Percentiles rank a stretch among this genome's conserved stretches.
Evolutionary conservation across 352 stramenopile genomes (phyloP).

Genomic region (Phytophthora brassicae): DNA sequence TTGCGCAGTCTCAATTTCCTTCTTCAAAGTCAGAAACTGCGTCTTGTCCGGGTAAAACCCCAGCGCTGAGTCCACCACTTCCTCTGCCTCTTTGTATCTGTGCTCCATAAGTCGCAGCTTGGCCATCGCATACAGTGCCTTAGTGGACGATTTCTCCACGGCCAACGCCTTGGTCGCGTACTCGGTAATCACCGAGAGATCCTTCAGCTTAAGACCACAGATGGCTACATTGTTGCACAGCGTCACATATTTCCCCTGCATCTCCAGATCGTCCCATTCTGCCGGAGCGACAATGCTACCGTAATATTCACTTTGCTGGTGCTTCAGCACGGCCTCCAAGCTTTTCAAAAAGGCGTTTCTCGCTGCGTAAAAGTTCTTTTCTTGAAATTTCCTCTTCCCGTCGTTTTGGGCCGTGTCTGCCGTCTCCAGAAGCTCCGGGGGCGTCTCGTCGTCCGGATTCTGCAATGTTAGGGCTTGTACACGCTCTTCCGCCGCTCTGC

Average conservation of each 20-base stretch:
- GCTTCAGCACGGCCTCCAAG: slow-evolving; percentile 37
- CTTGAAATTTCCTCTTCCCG: slow-evolving; percentile 68
- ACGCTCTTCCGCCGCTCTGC: slow-evolving; percentile 30
- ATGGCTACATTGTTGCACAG: slow-evolving; percentile 79
- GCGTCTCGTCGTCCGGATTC: slow-evolving; percentile 23
- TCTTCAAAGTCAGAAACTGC: slow-evolving; percentile 48
- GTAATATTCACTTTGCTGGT: slow-evolving; percentile 55
- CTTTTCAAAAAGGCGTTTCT: slow-evolving; percentile 69
- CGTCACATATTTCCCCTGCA: slow-evolving; percentile 55
- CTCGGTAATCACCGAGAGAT: slow-evolving; percentile 51
- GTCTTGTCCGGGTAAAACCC: slow-evolving; percentile 43
- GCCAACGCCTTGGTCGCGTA: slow-evolving; percentile 62
- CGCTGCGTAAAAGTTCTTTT: slow-evolving; percentile 62
- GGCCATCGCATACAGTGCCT: slow-evolving; percentile 71
- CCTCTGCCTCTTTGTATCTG: slow-evolving; percentile 47
- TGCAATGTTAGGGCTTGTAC: slow-evolving; percentile 13
- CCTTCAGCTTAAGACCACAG: slow-evolving; percentile 70
- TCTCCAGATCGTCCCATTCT: slow-evolving; percentile 45
- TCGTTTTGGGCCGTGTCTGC: slow-evolving; percentile 55
- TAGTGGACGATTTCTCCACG: slow-evolving; percentile 45
- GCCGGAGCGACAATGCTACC: slow-evolving; percentile 30
- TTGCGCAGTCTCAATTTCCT: slow-evolving; percentile 45
- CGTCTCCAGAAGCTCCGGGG: slow-evolving; percentile 31
- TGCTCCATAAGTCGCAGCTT: slow-evolving; percentile 73
- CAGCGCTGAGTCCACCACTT: slow-evolving; percentile 42